A percentile compares a stretch with the other conserved stretches of the same genome.
phyloP scores from a whole-genome alignment of 2,329 filamentous ascomycete species.

The Alternaria arbusti region DNA sequence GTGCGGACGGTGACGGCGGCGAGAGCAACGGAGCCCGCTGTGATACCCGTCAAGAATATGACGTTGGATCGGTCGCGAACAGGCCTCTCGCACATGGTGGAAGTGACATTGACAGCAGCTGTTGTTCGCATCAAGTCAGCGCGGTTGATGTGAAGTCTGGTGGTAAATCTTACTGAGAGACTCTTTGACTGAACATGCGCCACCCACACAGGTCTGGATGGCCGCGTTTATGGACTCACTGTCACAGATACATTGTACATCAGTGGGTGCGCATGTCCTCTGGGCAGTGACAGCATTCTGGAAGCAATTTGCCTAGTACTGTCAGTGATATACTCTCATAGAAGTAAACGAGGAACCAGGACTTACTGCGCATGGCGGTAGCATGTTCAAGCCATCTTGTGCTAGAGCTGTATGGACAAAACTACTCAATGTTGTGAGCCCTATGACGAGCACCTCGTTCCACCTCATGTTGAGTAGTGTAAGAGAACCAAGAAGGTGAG shows the following conservation, averaged over 20 bases:
- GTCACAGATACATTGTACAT: conserved; percentile 18
- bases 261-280: conserved; percentile 4
- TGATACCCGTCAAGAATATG: conserved; percentile 27
- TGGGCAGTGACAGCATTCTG: conserved; percentile 1
- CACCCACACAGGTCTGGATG: conserved; percentile 14
- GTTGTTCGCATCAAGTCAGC: not conserved
- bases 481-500: not conserved
- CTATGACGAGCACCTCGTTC: not conserved
- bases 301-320: not conserved
- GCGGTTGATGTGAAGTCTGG: not conserved
- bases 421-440: not conserved
- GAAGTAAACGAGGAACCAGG: too few relatives aligned
- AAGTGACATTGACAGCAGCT: conserved; percentile 49
- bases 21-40: conserved; percentile 32
- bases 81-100: conserved; percentile 42
- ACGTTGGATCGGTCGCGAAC: conserved; percentile 32
- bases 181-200: conserved; percentile 16
- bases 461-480: not conserved
- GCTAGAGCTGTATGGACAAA: not conserved
- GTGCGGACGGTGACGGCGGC: conserved; percentile 39
- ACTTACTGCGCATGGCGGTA: conserved; percentile 9
- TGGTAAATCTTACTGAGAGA: conserved; percentile 8
- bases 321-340: not conserved
- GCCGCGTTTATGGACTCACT: not conserved
- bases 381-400: not conserved